A percentile compares a stretch with the other conserved stretches of the same genome.
Evolutionary conservation across 1,284 basidiomycete genomes (phyloP).

Genomic region (Anthracocystis walkeri): DNA sequence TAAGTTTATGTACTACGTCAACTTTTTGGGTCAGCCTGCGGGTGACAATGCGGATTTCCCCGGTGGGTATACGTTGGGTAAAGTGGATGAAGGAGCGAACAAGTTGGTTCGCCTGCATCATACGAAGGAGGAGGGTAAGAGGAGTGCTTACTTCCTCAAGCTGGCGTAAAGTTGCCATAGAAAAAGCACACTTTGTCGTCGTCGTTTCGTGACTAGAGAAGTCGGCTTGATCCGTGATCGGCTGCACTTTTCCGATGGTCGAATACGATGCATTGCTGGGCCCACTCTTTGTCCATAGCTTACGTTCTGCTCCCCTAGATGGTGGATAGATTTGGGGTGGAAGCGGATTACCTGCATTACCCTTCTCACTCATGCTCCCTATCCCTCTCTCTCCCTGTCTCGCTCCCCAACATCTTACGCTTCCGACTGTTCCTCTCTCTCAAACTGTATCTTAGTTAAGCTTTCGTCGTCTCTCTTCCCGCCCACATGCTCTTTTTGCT

Average conservation of each 20-base stretch:
- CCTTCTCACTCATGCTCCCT: no score
- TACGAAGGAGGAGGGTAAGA: conserved; percentile 21
- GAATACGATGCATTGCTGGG: background rate
- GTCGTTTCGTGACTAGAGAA: background rate
- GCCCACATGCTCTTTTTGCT: background rate
- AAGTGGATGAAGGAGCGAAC: conserved; percentile 23
- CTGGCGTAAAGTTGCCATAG: conserved; percentile 5
- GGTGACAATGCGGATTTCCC: conserved; percentile 37
- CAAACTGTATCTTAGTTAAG: conserved; percentile 44
- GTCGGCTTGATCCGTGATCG: conserved; percentile 15
- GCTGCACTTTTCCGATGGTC: background rate
- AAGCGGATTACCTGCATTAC: no score
- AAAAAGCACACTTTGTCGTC: conserved; percentile 1
- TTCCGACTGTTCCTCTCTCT: background rate
- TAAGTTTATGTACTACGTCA: conserved; percentile 42
- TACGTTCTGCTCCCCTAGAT: no score
- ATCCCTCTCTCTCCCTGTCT: background rate
- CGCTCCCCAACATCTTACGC: background rate
- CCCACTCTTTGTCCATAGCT: no score
- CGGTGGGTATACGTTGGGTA: conserved; percentile 30
- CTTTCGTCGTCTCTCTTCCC: conserved; percentile 6
- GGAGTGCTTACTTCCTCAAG: conserved; percentile 45
- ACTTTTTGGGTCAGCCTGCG: conserved; percentile 42
- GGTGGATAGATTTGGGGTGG: no score
- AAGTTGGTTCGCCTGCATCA: conserved; percentile 37